A percentile compares a stretch with the other conserved stretches of the same genome.
These are phyloP conservation scores for Clonostachys solani DNA, from an alignment of 2,329 filamentous ascomycete genomes.

Conservation along the genomic window DNA sequence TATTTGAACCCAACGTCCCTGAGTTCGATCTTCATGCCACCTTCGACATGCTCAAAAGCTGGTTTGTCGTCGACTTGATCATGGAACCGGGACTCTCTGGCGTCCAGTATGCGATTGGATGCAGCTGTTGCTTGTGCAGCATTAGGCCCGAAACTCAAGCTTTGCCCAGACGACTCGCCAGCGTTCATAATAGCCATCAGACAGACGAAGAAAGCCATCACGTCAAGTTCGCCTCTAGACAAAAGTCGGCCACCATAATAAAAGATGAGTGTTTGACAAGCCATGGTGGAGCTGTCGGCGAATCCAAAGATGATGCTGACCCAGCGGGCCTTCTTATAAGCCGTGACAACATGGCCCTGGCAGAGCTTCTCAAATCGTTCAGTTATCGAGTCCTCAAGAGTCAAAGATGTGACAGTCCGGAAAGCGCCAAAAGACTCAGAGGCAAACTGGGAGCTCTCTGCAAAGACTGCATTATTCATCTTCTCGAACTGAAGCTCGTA, in stretches of 20 bases:
- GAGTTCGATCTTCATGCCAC: slow-evolving; percentile 53
- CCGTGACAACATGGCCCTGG: slow-evolving; percentile 49
- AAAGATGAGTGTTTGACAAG: slow-evolving; percentile 59
- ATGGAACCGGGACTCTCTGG: slow-evolving; percentile 35
- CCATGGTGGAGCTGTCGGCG: slow-evolving; percentile 62
- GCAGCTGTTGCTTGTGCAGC: slow-evolving; percentile 55
- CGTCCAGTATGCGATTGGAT: slow-evolving; percentile 54
- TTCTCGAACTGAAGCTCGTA: slow-evolving; percentile 65
- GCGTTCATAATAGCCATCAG: slow-evolving; percentile 67
- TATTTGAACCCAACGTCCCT: slow-evolving; percentile 56
- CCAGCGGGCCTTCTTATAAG: slow-evolving; percentile 57
- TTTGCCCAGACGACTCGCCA: slow-evolving; percentile 62
- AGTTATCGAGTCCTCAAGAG: slow-evolving; percentile 63
- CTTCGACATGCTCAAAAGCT: slow-evolving; percentile 37
- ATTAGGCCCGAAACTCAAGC: slow-evolving; percentile 64
- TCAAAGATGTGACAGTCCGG: slow-evolving; percentile 66
- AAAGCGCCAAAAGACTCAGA: slow-evolving; percentile 72
- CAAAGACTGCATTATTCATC: slow-evolving; percentile 64
- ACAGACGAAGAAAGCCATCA: slow-evolving; percentile 46
- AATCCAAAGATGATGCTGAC: slow-evolving; percentile 64
- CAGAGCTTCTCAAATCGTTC: slow-evolving; percentile 58
- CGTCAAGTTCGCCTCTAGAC: slow-evolving; percentile 39
- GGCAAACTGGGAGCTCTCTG: slow-evolving; percentile 69
- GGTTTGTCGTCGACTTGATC: slow-evolving; percentile 37
- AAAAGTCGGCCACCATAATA: slow-evolving; percentile 64